Conservation (phyloP, 257 asterid species). For the Penstemon davidsonii region DNA sequence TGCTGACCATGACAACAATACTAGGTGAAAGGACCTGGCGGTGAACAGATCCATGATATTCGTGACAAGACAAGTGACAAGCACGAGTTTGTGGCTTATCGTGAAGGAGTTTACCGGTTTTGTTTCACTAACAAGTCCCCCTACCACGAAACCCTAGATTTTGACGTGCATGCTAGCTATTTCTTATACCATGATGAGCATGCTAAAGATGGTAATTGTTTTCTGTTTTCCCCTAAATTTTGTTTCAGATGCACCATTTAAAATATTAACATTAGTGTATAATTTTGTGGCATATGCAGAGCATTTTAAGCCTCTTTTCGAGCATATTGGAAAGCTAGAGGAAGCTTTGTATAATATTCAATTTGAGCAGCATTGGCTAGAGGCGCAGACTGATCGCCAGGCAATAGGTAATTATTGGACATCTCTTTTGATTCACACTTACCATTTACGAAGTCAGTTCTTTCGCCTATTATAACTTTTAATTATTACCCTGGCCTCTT, state of each 20-base stretch:
- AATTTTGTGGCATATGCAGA: constrained; percentile 46
- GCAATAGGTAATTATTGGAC: constrained; percentile 56
- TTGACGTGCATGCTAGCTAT: constrained; percentile 83
- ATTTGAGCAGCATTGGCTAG: constrained; percentile 97
- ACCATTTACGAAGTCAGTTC: background rate
- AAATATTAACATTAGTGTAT: constrained; percentile 15
- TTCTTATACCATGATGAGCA: constrained; percentile 77
- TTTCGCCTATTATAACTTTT: background rate
- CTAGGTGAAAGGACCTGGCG: constrained; percentile 94
- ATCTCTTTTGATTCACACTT: background rate
- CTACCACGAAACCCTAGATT: constrained; percentile 88
- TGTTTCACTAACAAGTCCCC: constrained; percentile 96
- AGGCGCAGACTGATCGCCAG: constrained; percentile 97
- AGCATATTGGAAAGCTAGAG: constrained; percentile 86
- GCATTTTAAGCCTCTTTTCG: constrained; percentile 88
- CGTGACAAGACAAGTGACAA: constrained; percentile 88
- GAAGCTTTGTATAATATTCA: constrained; percentile 90
- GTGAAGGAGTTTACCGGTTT: constrained; percentile 76
- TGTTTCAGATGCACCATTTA: constrained; percentile 2
- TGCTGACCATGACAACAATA: constrained; percentile 7
- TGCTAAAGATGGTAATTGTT: constrained; percentile 82
- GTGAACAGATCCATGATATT: constrained; percentile 77
- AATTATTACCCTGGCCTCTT: background rate
- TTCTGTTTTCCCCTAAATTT: constrained; percentile 6
- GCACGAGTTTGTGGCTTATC: constrained; percentile 75